A percentile compares a stretch with the other conserved stretches of the same genome.
These are phyloP conservation scores for Hapsidospora chrysogenum DNA, from an alignment of 495 filamentous ascomycete species.

Conservation along the genomic window DNA sequence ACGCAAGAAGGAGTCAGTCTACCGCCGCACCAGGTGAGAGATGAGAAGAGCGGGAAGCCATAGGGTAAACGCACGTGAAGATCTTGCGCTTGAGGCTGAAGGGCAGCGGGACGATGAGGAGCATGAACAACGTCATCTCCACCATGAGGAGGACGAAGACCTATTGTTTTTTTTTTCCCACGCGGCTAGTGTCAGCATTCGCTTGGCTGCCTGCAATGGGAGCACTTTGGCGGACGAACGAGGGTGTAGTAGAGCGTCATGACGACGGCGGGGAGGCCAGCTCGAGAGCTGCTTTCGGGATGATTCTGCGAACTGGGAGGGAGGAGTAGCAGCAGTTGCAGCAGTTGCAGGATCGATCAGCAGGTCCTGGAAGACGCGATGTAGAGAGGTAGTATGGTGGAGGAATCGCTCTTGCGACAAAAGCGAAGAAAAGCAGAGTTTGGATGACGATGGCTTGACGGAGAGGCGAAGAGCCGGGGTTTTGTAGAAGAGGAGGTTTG, in stretches of 20 bases:
- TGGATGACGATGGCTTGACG: neutral
- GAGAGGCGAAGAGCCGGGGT: neutral
- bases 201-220: neutral
- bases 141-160: constrained; percentile 83
- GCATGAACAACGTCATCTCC: constrained; percentile 88
- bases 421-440: too few species aligned
- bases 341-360: neutral
- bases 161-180: too few species aligned
- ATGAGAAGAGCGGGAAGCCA: neutral
- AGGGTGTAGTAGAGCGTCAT: constrained; percentile 99
- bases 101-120: constrained; percentile 81
- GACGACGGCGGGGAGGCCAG: constrained; percentile 1
- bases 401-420: too few species aligned
- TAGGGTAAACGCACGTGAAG: constrained; percentile 48
- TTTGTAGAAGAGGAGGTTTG: neutral
- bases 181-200: constrained; percentile 1
- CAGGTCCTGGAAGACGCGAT: too few species aligned
- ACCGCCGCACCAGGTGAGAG: neutral
- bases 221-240: constrained; percentile 47
- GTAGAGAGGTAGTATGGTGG: neutral
- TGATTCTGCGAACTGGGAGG: neutral
- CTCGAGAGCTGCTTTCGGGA: neutral
- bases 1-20: neutral
- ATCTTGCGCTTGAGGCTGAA: constrained; percentile 74
- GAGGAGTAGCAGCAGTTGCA: neutral